Conservation (phyloP, 2,329 filamentous ascomycete genomes). For the Scleromitrula shiraiana region DNA sequence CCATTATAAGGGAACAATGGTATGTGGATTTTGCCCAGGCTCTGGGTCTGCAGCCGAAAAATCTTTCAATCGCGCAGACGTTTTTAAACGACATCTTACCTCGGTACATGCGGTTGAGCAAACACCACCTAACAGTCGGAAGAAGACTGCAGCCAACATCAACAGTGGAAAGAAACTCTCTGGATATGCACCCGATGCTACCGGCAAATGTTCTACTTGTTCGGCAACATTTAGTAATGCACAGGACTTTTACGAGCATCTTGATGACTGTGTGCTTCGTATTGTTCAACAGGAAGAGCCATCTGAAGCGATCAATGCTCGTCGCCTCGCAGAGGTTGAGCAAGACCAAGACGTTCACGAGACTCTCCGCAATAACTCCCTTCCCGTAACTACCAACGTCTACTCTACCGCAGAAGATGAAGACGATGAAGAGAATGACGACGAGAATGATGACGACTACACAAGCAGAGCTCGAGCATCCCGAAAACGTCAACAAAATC, state of each 20-base stretch:
- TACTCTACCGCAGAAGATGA: slow-evolving; percentile 35
- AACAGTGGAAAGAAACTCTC: slow-evolving; percentile 47
- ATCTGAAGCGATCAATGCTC: slow-evolving; percentile 59
- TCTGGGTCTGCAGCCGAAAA: slow-evolving; percentile 84
- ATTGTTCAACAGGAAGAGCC: slow-evolving; percentile 67
- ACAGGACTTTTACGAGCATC: slow-evolving; percentile 95
- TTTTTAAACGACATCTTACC: slow-evolving; percentile 93
- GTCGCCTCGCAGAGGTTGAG: slow-evolving; percentile 57
- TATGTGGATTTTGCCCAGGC: slow-evolving; percentile 91
- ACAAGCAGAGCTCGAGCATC: slow-evolving; percentile 41
- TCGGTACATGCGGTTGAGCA: slow-evolving; percentile 93
- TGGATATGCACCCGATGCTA: slow-evolving; percentile 66
- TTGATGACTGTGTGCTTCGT: slow-evolving; percentile 67
- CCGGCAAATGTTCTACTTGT: slow-evolving; percentile 88
- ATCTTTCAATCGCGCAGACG: slow-evolving; percentile 91
- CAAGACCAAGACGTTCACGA: slow-evolving; percentile 54
- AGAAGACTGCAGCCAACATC: slow-evolving; percentile 43
- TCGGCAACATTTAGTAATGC: slow-evolving; percentile 75
- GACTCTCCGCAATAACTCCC: slow-evolving; percentile 54
- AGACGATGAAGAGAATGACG: slow-evolving; percentile 50
- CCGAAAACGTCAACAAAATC: slow-evolving; percentile 27
- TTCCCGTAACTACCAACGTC: slow-evolving; percentile 34
- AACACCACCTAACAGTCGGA: slow-evolving; percentile 81
- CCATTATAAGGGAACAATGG: slow-evolving; percentile 97
- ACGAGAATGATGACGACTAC: slow-evolving; percentile 50